A percentile compares a stretch with the other conserved stretches of the same genome.
phyloP scores from a whole-genome alignment of 371 early-diverging fungal species.

The Syncephalastrum sp. region DNA sequence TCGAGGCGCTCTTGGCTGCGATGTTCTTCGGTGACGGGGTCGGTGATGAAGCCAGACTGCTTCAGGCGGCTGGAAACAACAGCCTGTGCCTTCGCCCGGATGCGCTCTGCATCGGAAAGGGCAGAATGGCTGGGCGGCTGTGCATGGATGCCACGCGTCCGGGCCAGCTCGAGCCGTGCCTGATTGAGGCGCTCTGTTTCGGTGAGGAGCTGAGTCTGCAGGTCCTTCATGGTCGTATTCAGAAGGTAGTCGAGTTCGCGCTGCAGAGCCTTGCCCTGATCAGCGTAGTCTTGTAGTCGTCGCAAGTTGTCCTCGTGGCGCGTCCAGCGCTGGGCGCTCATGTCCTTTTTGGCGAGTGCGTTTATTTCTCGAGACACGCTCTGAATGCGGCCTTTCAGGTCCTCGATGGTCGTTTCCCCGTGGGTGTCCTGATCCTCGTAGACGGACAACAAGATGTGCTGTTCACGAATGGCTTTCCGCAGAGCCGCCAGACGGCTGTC shows the following conservation, averaged over 20 bases:
- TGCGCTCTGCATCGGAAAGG: conserved; percentile 30
- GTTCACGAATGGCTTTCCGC: conserved; percentile 25
- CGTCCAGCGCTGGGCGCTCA: conserved; percentile 11
- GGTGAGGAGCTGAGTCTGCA: conserved; percentile 14
- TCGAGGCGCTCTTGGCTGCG: too few species aligned
- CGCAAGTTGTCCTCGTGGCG: conserved; percentile 34
- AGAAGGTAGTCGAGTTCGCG: conserved; percentile 41
- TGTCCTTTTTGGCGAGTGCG: conserved; percentile 6
- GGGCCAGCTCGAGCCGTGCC: conserved; percentile 14
- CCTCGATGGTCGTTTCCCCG: conserved; percentile 9
- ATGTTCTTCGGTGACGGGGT: too few species aligned
- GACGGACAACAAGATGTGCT: conserved; percentile 19
- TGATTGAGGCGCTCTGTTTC: conserved; percentile 26
- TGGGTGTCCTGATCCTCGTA: conserved; percentile 6
- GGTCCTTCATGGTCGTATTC: conserved; percentile 20
- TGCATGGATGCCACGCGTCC: conserved; percentile 4
- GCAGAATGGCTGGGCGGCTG: background rate
- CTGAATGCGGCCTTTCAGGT: conserved; percentile 30
- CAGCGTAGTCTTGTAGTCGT: conserved; percentile 31
- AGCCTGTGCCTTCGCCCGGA: conserved; percentile 37
- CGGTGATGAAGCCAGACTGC: too few species aligned
- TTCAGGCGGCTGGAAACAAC: conserved; percentile 36
- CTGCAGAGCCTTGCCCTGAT: conserved; percentile 25
- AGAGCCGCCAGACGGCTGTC: conserved; percentile 9
- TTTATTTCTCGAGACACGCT: conserved; percentile 21